Conservation (phyloP, 306 rosid species). For the Cicer cuneatum region DNA sequence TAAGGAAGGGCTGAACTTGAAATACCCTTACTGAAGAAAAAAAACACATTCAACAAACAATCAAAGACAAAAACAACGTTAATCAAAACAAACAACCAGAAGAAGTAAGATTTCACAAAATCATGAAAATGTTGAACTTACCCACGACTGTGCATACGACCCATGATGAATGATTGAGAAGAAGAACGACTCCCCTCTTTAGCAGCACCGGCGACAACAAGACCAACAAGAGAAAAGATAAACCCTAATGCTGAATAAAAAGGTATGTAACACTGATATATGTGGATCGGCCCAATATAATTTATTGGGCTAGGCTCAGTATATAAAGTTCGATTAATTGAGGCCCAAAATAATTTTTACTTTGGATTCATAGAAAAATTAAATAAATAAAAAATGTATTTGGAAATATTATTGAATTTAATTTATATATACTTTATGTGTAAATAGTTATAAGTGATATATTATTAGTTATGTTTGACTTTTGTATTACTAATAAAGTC, state of each 20-base stretch:
- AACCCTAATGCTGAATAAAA: conserved; percentile 25
- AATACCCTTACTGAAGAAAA: conserved; percentile 74
- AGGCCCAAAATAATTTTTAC: no score
- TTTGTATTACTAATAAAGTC: no score
- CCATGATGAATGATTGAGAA: conserved; percentile 58
- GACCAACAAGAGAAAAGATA: background rate
- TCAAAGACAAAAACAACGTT: background rate
- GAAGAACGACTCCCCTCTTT: conserved; percentile 18
- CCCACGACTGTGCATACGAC: conserved; percentile 93
- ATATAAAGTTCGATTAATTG: no score
- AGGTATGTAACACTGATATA: no score
- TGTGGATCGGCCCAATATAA: no score
- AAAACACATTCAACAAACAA: background rate
- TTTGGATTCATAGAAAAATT: no score
- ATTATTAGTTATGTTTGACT: no score
- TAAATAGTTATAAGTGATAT: no score
- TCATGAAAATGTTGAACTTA: conserved; percentile 20
- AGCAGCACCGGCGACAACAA: background rate
- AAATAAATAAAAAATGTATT: no score
- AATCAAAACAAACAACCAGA: background rate
- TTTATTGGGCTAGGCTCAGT: no score
- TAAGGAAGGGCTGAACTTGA: conserved; percentile 87
- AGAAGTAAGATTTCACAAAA: background rate
- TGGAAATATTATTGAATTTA: no score
- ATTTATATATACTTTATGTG: no score